A percentile compares a stretch with the other conserved stretches of the same genome.
Conservation (phyloP, 495 filamentous ascomycete species). For the Penicillium steckii region DNA sequence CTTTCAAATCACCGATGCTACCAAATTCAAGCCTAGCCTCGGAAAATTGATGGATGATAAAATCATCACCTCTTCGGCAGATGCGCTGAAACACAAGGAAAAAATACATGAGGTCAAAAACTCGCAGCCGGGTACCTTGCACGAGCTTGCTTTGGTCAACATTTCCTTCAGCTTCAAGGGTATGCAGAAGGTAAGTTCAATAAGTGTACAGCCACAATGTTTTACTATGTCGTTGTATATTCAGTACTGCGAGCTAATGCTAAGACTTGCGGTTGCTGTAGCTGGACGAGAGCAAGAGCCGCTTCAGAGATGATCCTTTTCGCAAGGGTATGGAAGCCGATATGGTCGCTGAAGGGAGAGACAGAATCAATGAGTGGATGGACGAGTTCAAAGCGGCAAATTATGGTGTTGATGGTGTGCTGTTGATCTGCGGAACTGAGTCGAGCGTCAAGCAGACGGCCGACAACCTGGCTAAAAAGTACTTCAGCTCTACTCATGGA, state of each 20-base stretch:
- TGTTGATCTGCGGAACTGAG: slow-evolving; percentile 8
- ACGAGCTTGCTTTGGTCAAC: slow-evolving; percentile 19
- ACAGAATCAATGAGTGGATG: slow-evolving; percentile 2
- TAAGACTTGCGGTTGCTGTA: slow-evolving; percentile 1
- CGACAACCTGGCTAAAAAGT: slow-evolving; percentile 1
- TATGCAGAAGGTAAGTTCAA: slow-evolving; percentile 22
- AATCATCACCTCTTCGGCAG: slow-evolving; percentile 20
- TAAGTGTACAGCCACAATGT: no score
- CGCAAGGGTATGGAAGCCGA: slow-evolving; percentile 8
- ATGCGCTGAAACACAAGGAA: slow-evolving; percentile 13
- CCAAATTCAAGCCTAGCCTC: slow-evolving; percentile 19
- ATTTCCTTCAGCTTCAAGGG: slow-evolving; percentile 32
- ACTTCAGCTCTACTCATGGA: slow-evolving; percentile 1
- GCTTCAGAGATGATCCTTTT: slow-evolving; percentile 19
- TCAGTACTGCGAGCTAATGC: neutral
- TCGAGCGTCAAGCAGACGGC: neutral
- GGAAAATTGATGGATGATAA: slow-evolving; percentile 15
- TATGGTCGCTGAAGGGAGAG: slow-evolving; percentile 7
- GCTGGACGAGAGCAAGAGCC: neutral
- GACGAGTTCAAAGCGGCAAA: slow-evolving; percentile 1
- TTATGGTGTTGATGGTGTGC: slow-evolving; percentile 6
- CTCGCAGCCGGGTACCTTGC: neutral
- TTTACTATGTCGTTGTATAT: no score
- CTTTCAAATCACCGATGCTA: slow-evolving; percentile 22
- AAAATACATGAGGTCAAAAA: slow-evolving; percentile 10